Evolutionary conservation across 2,329 filamentous ascomycete species (phyloP).

Genomic region (Clathrospora elynae): DNA sequence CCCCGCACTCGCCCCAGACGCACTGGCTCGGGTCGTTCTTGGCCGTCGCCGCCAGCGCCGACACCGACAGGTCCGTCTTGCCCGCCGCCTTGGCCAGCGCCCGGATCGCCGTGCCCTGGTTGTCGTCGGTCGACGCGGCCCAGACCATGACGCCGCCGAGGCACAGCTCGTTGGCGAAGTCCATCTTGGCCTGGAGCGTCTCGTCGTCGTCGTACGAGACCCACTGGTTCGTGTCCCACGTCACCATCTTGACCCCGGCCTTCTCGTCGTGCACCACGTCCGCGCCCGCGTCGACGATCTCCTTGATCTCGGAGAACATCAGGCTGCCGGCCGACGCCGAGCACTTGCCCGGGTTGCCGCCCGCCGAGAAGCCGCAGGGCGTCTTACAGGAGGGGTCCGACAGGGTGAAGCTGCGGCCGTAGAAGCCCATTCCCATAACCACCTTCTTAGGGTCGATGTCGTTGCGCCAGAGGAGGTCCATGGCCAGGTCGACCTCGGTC

Average conservation of each 20-base stretch:
- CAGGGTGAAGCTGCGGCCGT: conserved; percentile 44
- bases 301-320: conserved; percentile 20
- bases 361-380: conserved; percentile 1
- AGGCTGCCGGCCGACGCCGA: conserved; percentile 17
- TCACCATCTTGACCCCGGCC: conserved; percentile 35
- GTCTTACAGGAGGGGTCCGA: conserved; percentile 8
- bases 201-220: conserved; percentile 47
- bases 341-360: conserved; percentile 1
- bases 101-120: not conserved
- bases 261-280: conserved; percentile 15
- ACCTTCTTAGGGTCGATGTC: conserved; percentile 50
- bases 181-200: conserved; percentile 43
- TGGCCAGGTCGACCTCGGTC: conserved; percentile 50
- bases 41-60: conserved; percentile 1
- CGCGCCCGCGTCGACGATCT: conserved; percentile 15
- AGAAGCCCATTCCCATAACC: conserved; percentile 53
- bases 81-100: conserved; percentile 3
- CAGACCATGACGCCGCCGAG: conserved; percentile 37
- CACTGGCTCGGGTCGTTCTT: conserved; percentile 4
- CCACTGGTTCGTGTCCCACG: conserved; percentile 47
- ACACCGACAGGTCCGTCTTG: conserved; percentile 1
- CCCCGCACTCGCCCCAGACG: conserved; percentile 4
- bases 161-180: conserved; percentile 38
- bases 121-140: conserved; percentile 18
- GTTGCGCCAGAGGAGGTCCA: conserved; percentile 56